Evolutionary conservation across 768 basidiomycete genomes (phyloP).

Genomic region (Chlorophyllum brunneum): DNA sequence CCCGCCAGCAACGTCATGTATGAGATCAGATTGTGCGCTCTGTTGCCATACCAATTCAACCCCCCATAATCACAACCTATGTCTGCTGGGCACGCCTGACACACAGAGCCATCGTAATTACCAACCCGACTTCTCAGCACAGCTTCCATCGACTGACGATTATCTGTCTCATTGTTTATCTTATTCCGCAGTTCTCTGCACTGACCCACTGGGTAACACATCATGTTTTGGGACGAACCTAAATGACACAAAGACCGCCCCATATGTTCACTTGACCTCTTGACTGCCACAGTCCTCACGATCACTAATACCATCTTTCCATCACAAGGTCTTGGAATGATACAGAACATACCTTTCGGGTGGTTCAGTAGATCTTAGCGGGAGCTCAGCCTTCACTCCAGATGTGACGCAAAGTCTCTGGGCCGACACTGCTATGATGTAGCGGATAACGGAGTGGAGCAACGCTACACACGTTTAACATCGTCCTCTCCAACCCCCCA

Average conservation of each 20-base stretch:
- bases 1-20: conserved; percentile 2
- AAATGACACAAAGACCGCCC: neutral
- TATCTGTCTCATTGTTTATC: neutral
- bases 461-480: no score
- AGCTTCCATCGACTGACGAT: no score
- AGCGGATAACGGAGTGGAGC: no score
- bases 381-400: neutral
- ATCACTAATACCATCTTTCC: neutral
- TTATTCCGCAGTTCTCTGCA: neutral
- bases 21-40: conserved; percentile 7
- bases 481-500: no score
- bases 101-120: no score
- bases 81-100: no score
- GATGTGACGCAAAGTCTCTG: neutral
- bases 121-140: no score
- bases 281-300: neutral
- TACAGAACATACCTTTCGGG: neutral
- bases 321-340: neutral
- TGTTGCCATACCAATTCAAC: conserved; percentile 5
- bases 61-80: neutral
- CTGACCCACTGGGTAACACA: neutral
- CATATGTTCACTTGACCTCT: neutral
- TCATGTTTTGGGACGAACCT: no score
- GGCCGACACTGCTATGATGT: no score
- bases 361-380: no score